Evolutionary conservation across 495 filamentous ascomycete species (phyloP).

Genomic region (Staphylotrichum tortipilum): DNA sequence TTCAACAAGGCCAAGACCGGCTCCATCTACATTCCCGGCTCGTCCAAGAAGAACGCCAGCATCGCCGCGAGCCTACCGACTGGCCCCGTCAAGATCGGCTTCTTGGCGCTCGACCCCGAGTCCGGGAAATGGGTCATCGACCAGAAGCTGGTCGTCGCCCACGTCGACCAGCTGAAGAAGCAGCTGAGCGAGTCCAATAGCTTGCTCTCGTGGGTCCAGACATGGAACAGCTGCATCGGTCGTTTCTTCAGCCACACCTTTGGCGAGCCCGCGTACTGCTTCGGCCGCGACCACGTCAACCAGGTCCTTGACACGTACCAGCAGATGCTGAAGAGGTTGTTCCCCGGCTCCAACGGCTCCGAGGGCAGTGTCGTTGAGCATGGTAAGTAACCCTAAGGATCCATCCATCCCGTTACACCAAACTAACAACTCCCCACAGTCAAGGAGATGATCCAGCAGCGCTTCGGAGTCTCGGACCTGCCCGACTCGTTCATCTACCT

Average conservation of each 20-base stretch:
- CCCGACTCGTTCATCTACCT: constrained; percentile 59
- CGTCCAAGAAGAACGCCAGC: constrained; percentile 12
- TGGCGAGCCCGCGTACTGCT: constrained; percentile 54
- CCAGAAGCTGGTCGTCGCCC: constrained; percentile 49
- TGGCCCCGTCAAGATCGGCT: constrained; percentile 56
- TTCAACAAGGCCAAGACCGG: constrained; percentile 58
- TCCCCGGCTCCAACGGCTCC: constrained; percentile 14
- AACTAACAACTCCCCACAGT: constrained; percentile 18
- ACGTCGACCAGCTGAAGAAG: constrained; percentile 52
- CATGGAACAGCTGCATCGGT: constrained; percentile 56
- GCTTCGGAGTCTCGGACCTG: constrained; percentile 46
- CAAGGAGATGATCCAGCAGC: constrained; percentile 42
- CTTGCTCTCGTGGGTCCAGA: constrained; percentile 56
- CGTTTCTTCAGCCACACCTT: constrained; percentile 63
- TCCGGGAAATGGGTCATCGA: constrained; percentile 54
- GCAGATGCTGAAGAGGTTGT: constrained; percentile 48
- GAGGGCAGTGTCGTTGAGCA: constrained; percentile 28
- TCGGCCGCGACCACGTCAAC: constrained; percentile 55
- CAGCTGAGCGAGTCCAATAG: constrained; percentile 47
- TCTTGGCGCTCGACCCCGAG: constrained; percentile 46
- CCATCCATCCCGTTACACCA: no score
- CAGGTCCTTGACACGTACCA: constrained; percentile 50
- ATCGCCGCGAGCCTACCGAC: constrained; percentile 34
- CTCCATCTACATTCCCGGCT: constrained; percentile 36
- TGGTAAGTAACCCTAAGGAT: no score